Evolutionary conservation across 2,329 filamentous ascomycete genomes (phyloP).

Genomic region (Aciculosporium take): DNA sequence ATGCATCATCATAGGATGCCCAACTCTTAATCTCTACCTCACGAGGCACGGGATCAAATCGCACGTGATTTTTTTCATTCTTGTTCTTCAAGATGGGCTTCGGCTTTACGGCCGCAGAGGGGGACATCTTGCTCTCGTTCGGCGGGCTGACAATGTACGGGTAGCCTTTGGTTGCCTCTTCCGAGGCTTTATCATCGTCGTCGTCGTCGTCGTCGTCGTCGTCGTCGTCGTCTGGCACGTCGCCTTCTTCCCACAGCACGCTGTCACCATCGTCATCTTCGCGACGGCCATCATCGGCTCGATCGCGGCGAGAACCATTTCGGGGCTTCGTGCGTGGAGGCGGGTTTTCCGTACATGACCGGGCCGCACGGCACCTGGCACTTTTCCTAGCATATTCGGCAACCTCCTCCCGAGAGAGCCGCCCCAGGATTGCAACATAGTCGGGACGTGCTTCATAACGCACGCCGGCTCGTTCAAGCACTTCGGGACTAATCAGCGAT

Average conservation of each 20-base stretch:
- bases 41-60: conserved; percentile 34
- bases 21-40: conserved; percentile 24
- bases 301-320: conserved; percentile 7
- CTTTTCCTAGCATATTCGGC: conserved; percentile 35
- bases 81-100: conserved; percentile 50
- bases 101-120: conserved; percentile 25
- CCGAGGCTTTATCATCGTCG: conserved; percentile 19
- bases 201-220: conserved; percentile 22
- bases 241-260: conserved; percentile 17
- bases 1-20: conserved; percentile 18
- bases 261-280: conserved; percentile 19
- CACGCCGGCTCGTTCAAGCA: conserved; percentile 36
- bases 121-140: conserved; percentile 19
- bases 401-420: conserved; percentile 37
- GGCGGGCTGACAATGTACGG: conserved; percentile 25
- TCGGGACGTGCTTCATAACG: conserved; percentile 45
- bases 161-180: conserved; percentile 19
- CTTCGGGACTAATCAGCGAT: conserved; percentile 38
- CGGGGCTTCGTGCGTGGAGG: conserved; percentile 7
- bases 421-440: conserved; percentile 45
- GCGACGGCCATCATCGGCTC: conserved; percentile 19
- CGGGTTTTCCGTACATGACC: conserved; percentile 11
- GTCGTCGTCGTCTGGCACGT: conserved; percentile 20
- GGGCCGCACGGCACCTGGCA: conserved; percentile 29
- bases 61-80: conserved; percentile 42